A percentile compares a stretch with the other conserved stretches of the same genome.
Conservation (phyloP, 1,284 basidiomycete species). For the Cronartium quercuum region DNA sequence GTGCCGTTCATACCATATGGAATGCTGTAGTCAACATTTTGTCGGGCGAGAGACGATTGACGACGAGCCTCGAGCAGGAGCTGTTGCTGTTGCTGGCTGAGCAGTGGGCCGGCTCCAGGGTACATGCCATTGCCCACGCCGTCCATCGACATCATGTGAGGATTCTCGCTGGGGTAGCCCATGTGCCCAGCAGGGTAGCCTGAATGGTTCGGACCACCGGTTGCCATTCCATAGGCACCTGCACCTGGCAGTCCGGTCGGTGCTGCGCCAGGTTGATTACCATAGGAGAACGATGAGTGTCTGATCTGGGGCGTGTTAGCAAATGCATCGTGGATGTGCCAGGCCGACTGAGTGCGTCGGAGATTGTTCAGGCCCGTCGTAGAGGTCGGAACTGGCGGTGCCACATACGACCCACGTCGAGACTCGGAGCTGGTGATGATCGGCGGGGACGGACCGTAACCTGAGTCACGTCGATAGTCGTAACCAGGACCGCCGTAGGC, state of each 20-base stretch:
- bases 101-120: background rate
- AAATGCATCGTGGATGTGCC: constrained; percentile 37
- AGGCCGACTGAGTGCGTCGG: constrained; percentile 37
- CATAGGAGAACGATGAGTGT: constrained; percentile 33
- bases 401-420: constrained; percentile 25
- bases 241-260: background rate
- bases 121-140: background rate
- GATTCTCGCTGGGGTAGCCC: constrained; percentile 6
- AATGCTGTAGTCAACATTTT: background rate
- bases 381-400: background rate
- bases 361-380: constrained; percentile 19
- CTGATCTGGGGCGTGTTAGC: constrained; percentile 16
- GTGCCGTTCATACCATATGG: background rate
- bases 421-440: constrained; percentile 16
- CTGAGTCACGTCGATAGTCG: constrained; percentile 37
- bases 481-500: constrained; percentile 25
- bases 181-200: constrained; percentile 2
- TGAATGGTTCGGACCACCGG: background rate
- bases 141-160: constrained; percentile 33
- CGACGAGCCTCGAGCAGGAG: constrained; percentile 23
- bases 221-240: constrained; percentile 4
- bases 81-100: constrained; percentile 30
- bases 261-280: background rate
- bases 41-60: constrained; percentile 20
- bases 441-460: constrained; percentile 30